Conservation (phyloP, 768 basidiomycete genomes). For the Kwoniella botswanensis region DNA sequence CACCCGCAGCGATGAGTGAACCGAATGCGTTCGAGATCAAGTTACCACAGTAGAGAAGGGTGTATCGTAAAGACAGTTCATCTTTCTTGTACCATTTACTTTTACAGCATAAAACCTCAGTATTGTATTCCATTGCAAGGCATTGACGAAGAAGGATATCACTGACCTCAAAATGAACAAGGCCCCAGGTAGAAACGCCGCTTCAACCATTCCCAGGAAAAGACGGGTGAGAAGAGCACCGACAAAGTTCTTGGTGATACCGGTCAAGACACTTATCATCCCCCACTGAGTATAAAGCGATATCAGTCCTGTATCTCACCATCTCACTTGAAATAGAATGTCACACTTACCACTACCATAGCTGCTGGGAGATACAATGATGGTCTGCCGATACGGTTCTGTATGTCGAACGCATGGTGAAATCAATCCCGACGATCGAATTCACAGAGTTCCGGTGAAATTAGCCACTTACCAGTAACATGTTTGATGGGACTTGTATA, state of each 20-base stretch:
- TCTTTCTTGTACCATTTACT: constrained; percentile 45
- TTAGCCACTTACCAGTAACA: constrained; percentile 43
- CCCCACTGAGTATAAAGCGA: constrained; percentile 40
- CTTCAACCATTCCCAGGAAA: constrained; percentile 63
- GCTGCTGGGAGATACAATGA: constrained; percentile 52
- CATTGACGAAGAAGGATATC: not conserved
- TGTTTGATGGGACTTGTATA: constrained; percentile 47
- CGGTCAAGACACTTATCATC: constrained; percentile 61
- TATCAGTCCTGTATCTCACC: not conserved
- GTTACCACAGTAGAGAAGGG: constrained; percentile 31
- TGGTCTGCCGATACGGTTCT: constrained; percentile 48
- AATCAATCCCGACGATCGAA: not conserved
- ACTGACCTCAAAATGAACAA: constrained; percentile 52
- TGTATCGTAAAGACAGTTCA: constrained; percentile 43
- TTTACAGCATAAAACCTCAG: not conserved
- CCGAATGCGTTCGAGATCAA: constrained; percentile 27
- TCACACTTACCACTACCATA: constrained; percentile 40
- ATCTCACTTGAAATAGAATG: not conserved
- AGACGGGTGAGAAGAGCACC: constrained; percentile 65
- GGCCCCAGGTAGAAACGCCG: constrained; percentile 55
- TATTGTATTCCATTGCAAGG: not conserved
- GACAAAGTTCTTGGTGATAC: constrained; percentile 62
- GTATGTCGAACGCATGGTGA: not conserved
- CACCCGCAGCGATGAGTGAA: constrained; percentile 25
- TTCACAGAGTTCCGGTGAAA: too few species aligned